Base-by-base conservation (phyloP, 371 early-diverging fungal genomes). In the Mortierella sp. region DNA sequence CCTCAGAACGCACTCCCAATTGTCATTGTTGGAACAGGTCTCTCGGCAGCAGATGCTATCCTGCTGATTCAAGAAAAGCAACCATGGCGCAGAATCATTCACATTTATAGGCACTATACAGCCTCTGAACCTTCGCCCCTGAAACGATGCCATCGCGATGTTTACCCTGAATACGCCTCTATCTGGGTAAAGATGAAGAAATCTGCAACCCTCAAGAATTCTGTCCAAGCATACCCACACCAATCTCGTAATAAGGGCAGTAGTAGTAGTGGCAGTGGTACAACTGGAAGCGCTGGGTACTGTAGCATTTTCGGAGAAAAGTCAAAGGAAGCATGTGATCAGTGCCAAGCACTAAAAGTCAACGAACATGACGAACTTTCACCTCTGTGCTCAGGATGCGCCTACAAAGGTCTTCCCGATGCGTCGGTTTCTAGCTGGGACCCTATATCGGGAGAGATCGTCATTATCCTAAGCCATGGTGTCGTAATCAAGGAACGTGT, bases 41-140 rank as follows among this genome's bases (percentile, higher is more conserved):
- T 83, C 43, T 83, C 83, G 2, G 83, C 83, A 11, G 83, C 83
- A 5, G 83, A 83, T 45, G 83, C 83, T 0, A 83, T 83, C 24
- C 58, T 81, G 3, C 26, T 81, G 52, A 78, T 83, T 43, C 83
- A 74, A 35, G 72, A 78, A 51, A 77, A 66, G 57, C 70, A 77
- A 6, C 83, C 75, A 16, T 74, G 79, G 75, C 71, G 78, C 5
- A 67, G 70, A 2, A 61, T 83, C 32, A 70, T 83, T 18, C 83
- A 83, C 18, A 71, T 83, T 40, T 83, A 72, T 52, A 75, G 64
- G 57, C 72, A 83, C 37, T 75, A 58, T 43, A 70, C 83, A 28
- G 63, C 78, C 2, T 69, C 75, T 1, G 75, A 83, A n/a, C 83
- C 83, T 5, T 83, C 83, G 0, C 83, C 83, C 0, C 54, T 83